Evolutionary conservation across 2,329 filamentous ascomycete genomes (phyloP), one percentile per base, ranked within the genome.

Genomic region (Helotiales sp.): DNA sequence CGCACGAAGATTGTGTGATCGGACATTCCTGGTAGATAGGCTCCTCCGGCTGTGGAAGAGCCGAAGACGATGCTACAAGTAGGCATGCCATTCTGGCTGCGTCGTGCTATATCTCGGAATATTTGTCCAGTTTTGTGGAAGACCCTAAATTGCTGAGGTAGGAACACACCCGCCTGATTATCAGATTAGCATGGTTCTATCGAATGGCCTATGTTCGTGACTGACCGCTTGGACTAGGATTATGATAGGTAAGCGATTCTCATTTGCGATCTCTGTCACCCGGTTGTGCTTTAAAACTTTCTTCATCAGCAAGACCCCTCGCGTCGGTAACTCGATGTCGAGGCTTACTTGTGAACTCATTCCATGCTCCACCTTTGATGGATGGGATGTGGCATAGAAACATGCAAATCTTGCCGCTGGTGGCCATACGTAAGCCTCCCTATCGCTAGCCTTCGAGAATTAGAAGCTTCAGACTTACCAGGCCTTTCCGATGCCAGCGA

Each of bases 1-100:
- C 81, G 73, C 0, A 81, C 79, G 55, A 81, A 81, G 43, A 81
- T 80, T 7, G 80, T 81, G 62, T 82, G 81, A 65, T 82, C 76
- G 1, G 80, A 81, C 1, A 81, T 64, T 2, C 78, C 79, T 1
- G 80, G 79, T 61, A 80, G 78, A 62, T 81, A 81, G 17, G 79
- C 79, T 8, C 79, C 79, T 28, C 80, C 79, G 0, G 81, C 80
- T 0, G 80, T 83, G 0, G 79, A 82, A 0, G 80, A 80, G 7
- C 80, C 81, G 60, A 83, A 82, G 0, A 82, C 80, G 6, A 82
- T 76, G 0, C 80, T 80, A 64, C 81, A 82, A 2, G 79, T 80
- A 0, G 79, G 76, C 59, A 78, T 75, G 10, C 79, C 78, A 22
- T 79, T 74, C 45, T 77, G 73, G 1, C 76, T 79, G 10, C 80